Percentiles rank a stretch among this genome's conserved stretches.
phyloP scores from a whole-genome alignment of 306 rosid species.

The Glycine soja region DNA sequence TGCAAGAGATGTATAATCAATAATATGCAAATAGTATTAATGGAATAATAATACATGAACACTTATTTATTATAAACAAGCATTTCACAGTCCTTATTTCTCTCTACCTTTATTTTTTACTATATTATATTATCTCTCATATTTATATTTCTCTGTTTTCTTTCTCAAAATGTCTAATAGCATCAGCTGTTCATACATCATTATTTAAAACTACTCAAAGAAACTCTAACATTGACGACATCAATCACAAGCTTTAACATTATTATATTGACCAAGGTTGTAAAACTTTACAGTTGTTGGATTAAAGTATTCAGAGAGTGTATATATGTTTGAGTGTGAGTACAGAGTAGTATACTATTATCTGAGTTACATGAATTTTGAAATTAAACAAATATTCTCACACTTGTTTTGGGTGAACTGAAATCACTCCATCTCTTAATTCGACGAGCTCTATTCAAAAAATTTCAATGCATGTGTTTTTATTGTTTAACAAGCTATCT shows the following conservation, averaged over 20 bases:
- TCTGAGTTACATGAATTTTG: neutral
- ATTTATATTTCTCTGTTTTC: neutral
- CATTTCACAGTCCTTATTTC: neutral
- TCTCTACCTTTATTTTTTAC: neutral
- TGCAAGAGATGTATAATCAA: neutral
- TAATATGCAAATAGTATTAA: conserved; percentile 2
- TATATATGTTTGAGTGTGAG: neutral
- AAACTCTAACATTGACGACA: neutral
- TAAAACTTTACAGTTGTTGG: neutral
- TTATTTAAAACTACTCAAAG: neutral
- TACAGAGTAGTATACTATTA: neutral
- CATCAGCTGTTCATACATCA: neutral
- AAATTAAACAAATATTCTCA: conserved; percentile 2
- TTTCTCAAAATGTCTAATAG: neutral
- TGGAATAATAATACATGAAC: neutral
- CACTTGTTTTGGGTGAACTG: neutral
- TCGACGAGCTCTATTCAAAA: neutral
- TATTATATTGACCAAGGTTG: neutral
- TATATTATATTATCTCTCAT: neutral
- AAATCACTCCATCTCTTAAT: neutral
- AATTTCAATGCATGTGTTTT: too few species aligned
- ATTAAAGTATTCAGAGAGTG: neutral
- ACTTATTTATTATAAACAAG: neutral
- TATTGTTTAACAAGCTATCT: too few species aligned
- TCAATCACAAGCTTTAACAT: neutral